phyloP scores from a whole-genome alignment of 441 rosid genomes.

The Syzygium syzygioides region DNA sequence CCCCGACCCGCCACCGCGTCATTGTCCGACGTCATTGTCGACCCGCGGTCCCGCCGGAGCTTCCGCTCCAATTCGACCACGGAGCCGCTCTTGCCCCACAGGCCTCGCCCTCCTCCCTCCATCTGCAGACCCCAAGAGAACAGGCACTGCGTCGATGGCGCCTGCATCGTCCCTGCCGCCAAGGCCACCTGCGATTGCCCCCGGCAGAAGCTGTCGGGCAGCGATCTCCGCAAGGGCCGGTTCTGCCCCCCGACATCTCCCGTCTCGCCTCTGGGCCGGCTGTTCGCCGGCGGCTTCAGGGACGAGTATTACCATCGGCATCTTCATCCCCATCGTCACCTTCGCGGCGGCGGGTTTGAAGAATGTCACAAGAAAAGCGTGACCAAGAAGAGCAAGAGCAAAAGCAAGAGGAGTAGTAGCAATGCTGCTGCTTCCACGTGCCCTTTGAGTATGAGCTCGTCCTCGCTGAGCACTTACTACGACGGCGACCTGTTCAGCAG shows the following conservation, averaged over 20 bases:
- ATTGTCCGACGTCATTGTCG: conserved; percentile 39
- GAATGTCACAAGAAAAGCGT: background rate
- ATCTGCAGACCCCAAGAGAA: conserved; percentile 25
- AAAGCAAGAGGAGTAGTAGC: background rate
- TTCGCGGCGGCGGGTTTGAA: background rate
- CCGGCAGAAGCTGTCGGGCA: background rate
- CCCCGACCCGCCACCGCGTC: conserved; percentile 22
- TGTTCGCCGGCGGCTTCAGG: background rate
- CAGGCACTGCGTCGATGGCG: conserved; percentile 6
- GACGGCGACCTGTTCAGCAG: background rate
- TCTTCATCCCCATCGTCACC: background rate
- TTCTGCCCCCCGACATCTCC: background rate
- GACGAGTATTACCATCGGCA: background rate
- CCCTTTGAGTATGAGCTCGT: background rate
- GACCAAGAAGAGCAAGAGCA: background rate
- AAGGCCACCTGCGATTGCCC: background rate
- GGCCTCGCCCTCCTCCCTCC: conserved; percentile 34
- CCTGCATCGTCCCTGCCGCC: conserved; percentile 21
- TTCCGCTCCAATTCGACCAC: background rate
- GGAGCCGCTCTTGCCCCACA: conserved; percentile 10
- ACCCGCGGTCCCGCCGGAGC: conserved; percentile 1
- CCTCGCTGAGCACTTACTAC: background rate
- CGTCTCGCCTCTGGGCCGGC: background rate
- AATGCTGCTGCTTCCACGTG: background rate
- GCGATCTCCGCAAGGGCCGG: background rate